Base-by-base conservation (phyloP, 2,329 filamentous ascomycete species). In the Karstenula rhodostoma region DNA sequence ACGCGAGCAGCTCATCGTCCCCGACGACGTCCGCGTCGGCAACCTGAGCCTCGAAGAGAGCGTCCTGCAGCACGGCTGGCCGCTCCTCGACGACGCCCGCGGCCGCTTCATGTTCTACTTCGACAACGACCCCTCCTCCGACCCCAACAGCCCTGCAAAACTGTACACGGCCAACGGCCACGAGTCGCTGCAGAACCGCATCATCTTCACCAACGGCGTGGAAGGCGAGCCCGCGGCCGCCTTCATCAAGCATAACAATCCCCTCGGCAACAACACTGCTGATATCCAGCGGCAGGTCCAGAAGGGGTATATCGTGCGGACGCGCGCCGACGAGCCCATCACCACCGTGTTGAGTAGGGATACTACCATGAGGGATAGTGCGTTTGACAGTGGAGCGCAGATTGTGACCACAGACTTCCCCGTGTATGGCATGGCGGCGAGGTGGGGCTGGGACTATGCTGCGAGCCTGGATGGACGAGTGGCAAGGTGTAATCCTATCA, bases 341-440 rank as follows among this genome's bases (percentile, higher is more conserved):
- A 72, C 71, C 1, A 84, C 82, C 0, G 70, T 85, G 6, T 60
- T 82, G 19, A 67, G 68, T 15, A 73, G 73, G 56, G 79, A 82
- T 57, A 77, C 73, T 2, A 80, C 80, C 25, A 80, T 78, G 78
- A 72, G 81, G 19, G 79, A 82, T 1, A 62, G 64, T 12, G 82
- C 82, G 1, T 78, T 83, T 43, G 60, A 72, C 48, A 83, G 81
- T 48, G 83, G 82, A 7, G 83, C 83, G 27, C 83, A 84, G 64
- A 74, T 85, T 57, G 80, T 84, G 1, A 82, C 79, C 33, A 84
- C 82, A 0, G 83, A 85, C 63, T 85, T 79, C 57, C 82, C 82
- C 7, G 74, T 67, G 1, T 81, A 79, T 62, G 82, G 83, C 0
- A 80, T 82, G 81, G 79, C 77, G 47, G 73, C 78, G 48, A 73